Conservation (phyloP, 106 monocot genomes). For the Amphibolis antarctica region DNA sequence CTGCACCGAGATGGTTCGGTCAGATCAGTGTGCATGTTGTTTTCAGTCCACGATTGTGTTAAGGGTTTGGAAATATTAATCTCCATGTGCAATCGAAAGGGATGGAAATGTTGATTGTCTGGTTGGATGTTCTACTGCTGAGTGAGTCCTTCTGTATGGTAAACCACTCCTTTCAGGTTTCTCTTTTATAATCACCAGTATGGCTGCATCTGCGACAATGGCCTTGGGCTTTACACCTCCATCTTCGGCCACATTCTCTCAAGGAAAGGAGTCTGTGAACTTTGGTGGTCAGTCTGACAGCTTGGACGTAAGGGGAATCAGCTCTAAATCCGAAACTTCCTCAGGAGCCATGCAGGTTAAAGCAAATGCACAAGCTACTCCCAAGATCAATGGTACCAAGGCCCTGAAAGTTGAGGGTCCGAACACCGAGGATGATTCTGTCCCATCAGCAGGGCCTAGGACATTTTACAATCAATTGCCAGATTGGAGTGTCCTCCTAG, state of each 20-base stretch:
- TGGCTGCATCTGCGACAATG: neutral
- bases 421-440: conserved; percentile 27
- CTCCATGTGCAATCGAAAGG: too few relatives aligned
- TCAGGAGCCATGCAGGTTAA: conserved; percentile 36
- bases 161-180: neutral
- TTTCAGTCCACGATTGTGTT: too few relatives aligned
- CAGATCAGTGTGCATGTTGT: too few relatives aligned
- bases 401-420: conserved; percentile 26
- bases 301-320: conserved; percentile 12
- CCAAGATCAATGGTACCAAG: conserved; percentile 50
- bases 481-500: conserved; percentile 82
- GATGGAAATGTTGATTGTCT: neutral
- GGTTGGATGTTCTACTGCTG: neutral
- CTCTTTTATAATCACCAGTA: neutral
- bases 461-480: conserved; percentile 87
- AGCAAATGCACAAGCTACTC: conserved; percentile 38
- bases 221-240: neutral
- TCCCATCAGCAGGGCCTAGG: conserved; percentile 33
- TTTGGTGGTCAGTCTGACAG: conserved; percentile 5
- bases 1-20: too few relatives aligned
- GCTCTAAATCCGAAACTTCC: conserved; percentile 8
- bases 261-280: conserved; percentile 2
- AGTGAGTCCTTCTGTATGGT: neutral
- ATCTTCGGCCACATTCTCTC: neutral
- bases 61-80: too few relatives aligned